A percentile compares a stretch with the other conserved stretches of the same genome.
Evolutionary conservation across 176 grass and related monocot species (phyloP).

Genomic region (Triticum timopheevii): DNA sequence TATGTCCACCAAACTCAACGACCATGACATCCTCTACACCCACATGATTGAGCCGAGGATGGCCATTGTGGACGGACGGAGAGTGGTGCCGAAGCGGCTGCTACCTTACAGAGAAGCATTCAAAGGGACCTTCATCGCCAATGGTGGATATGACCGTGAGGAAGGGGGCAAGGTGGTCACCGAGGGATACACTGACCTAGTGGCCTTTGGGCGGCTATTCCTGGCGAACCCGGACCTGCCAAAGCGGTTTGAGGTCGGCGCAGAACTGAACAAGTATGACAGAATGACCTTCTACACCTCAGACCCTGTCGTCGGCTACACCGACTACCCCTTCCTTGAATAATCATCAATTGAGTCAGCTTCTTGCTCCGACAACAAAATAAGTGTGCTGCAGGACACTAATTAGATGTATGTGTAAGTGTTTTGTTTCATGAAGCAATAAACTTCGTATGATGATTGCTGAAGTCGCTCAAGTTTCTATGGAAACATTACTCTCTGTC

Average conservation of each 20-base stretch:
- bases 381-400: neutral
- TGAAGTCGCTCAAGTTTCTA: no score
- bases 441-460: no score
- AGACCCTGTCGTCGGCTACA: neutral
- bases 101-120: neutral
- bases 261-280: neutral
- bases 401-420: neutral
- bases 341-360: neutral
- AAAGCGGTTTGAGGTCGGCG: neutral
- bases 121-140: neutral
- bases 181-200: neutral
- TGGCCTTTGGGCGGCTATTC: neutral
- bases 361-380: neutral
- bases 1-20: neutral
- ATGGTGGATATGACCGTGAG: neutral
- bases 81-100: neutral
- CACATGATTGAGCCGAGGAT: neutral
- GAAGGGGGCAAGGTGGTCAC: neutral
- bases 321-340: neutral
- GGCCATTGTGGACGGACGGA: neutral
- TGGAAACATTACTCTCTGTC: no score
- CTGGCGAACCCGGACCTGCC: neutral
- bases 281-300: neutral
- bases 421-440: neutral
- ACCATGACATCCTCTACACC: neutral